Percentiles rank a stretch among this genome's conserved stretches.
Conservation (phyloP, 257 asterid genomes). For the Salvia hispanica region DNA sequence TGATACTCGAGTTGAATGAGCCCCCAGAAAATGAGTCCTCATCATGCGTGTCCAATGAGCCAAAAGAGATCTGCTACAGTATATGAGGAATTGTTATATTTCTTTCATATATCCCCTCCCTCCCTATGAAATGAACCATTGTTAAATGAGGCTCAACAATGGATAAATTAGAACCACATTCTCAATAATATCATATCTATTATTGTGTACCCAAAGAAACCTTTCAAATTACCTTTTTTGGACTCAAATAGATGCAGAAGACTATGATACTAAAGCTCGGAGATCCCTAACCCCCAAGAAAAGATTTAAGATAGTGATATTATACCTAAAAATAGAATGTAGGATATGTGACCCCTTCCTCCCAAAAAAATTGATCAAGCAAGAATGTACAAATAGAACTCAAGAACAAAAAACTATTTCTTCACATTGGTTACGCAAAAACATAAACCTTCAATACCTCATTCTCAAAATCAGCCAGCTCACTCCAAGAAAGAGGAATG, state of each 20-base stretch:
- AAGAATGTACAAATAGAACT: no score
- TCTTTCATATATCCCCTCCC: conserved; percentile 11
- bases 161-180: no score
- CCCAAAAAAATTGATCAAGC: not conserved
- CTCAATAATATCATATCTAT: conserved; percentile 5
- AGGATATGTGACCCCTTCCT: conserved; percentile 15
- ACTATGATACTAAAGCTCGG: conserved; percentile 14
- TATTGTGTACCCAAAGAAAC: conserved; percentile 9
- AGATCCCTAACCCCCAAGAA: conserved; percentile 7
- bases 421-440: conserved; percentile 15
- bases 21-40: conserved; percentile 44
- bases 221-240: conserved; percentile 5
- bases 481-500: conserved; percentile 54
- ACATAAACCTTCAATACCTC: conserved; percentile 54
- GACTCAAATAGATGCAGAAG: conserved; percentile 17
- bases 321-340: not conserved
- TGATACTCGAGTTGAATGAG: conserved; percentile 37
- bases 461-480: conserved; percentile 52
- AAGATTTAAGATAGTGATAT: conserved; percentile 6
- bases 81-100: conserved; percentile 29
- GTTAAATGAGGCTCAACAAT: not conserved
- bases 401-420: not conserved
- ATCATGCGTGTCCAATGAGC: conserved; percentile 50
- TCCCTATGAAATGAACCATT: conserved; percentile 8
- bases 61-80: conserved; percentile 55